Evolutionary conservation across 345 rosid genomes (phyloP).

Genomic region (Eucalyptus guilfoylei): DNA sequence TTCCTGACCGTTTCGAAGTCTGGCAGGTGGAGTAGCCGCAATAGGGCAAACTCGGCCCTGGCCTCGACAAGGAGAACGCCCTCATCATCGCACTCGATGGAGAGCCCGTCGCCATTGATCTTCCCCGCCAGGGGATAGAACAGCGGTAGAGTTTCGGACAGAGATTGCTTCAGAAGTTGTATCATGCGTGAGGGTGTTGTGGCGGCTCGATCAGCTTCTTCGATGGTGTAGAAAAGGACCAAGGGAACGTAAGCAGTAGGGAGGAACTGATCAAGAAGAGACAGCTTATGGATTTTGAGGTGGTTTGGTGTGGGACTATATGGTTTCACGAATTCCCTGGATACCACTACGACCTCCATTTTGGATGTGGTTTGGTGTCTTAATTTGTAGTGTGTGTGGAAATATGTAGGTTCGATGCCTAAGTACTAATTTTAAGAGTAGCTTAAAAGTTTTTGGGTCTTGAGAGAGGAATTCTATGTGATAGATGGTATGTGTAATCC

Average conservation of each 20-base stretch:
- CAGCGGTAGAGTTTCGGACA: constrained; percentile 9
- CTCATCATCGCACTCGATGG: constrained; percentile 11
- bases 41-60: not conserved
- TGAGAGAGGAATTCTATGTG: not conserved
- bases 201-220: not conserved
- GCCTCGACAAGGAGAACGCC: constrained; percentile 8
- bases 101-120: not conserved
- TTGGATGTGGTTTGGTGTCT: not conserved
- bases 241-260: constrained; percentile 6
- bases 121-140: constrained; percentile 22
- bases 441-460: not conserved
- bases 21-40: not conserved
- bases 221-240: constrained; percentile 11
- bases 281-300: constrained; percentile 13
- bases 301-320: constrained; percentile 21
- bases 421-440: not conserved
- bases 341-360: constrained; percentile 20
- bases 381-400: not conserved
- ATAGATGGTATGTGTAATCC: not conserved
- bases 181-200: not conserved
- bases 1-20: not conserved
- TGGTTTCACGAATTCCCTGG: constrained; percentile 19
- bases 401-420: not conserved
- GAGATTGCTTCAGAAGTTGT: constrained; percentile 7
- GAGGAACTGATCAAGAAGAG: constrained; percentile 26